Conservation (phyloP, 2,329 filamentous ascomycete genomes). For the Coniochaeta pulveracea region DNA sequence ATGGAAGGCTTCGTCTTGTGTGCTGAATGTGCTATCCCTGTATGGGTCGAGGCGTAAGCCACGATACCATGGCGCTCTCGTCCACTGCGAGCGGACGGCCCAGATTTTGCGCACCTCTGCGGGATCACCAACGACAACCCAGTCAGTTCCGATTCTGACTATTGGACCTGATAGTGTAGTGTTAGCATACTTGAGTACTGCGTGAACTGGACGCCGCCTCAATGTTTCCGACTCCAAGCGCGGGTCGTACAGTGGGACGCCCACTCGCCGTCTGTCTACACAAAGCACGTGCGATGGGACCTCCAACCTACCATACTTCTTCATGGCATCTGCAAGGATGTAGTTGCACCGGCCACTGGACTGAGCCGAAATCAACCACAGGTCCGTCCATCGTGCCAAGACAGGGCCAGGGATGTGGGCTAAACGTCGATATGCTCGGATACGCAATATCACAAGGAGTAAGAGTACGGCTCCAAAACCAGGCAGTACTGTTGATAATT, state of each 20-base stretch:
- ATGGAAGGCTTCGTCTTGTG: constrained; percentile 34
- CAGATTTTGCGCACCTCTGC: constrained; percentile 18
- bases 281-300: too few species aligned
- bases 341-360: constrained; percentile 14
- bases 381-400: constrained; percentile 15
- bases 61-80: constrained; percentile 29
- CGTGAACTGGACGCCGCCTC: too few species aligned
- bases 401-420: constrained; percentile 18
- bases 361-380: constrained; percentile 19
- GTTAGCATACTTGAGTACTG: too few species aligned
- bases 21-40: constrained; percentile 37
- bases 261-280: too few species aligned
- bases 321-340: constrained; percentile 11
- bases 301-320: constrained; percentile 13
- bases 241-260: too few species aligned
- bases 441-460: constrained; percentile 4
- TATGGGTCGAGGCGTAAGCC: constrained; percentile 37
- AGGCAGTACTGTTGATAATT: background rate
- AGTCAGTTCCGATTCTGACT: constrained; percentile 16
- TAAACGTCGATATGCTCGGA: constrained; percentile 10
- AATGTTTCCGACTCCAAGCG: too few species aligned
- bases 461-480: constrained; percentile 2
- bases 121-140: constrained; percentile 18
- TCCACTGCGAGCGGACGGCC: constrained; percentile 15
- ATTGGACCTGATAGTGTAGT: constrained; percentile 16